Percentiles rank a stretch among this genome's conserved stretches.
Conservation (phyloP, 2,329 filamentous ascomycete species). For the Zymoseptoria ardabiliae region DNA sequence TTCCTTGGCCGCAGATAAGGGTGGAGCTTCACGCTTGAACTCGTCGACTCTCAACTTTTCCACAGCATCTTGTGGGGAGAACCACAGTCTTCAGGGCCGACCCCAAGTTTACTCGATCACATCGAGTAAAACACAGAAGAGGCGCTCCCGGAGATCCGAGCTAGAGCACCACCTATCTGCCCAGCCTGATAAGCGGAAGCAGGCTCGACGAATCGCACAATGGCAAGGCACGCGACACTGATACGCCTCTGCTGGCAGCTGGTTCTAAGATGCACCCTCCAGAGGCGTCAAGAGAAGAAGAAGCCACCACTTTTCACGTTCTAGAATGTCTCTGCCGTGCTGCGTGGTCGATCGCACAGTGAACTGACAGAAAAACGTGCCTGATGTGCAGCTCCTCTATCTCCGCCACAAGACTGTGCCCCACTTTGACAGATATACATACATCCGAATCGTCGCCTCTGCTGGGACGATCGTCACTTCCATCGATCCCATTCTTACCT, state of each 20-base stretch:
- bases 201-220: not conserved
- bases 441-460: not conserved
- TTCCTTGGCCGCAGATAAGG: not conserved
- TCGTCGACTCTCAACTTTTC: not conserved
- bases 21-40: not conserved
- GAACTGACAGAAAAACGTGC: not conserved
- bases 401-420: not conserved
- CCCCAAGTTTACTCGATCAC: constrained; percentile 15
- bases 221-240: not conserved
- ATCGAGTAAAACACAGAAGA: constrained; percentile 15
- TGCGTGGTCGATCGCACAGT: not conserved
- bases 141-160: constrained; percentile 2
- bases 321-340: constrained; percentile 51
- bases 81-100: not conserved
- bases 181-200: constrained; percentile 5
- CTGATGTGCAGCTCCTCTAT: not conserved
- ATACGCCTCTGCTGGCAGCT: constrained; percentile 36
- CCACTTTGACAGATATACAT: not conserved
- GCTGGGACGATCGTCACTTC: not conserved
- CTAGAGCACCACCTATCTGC: constrained; percentile 3
- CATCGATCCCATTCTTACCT: not conserved
- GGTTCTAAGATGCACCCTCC: constrained; percentile 39
- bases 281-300: constrained; percentile 53
- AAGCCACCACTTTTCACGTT: constrained; percentile 64
- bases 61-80: not conserved